Percentiles rank a stretch among this genome's conserved stretches.
Evolutionary conservation across 2,329 filamentous ascomycete genomes (phyloP).

Genomic region (Xylariales sp.): DNA sequence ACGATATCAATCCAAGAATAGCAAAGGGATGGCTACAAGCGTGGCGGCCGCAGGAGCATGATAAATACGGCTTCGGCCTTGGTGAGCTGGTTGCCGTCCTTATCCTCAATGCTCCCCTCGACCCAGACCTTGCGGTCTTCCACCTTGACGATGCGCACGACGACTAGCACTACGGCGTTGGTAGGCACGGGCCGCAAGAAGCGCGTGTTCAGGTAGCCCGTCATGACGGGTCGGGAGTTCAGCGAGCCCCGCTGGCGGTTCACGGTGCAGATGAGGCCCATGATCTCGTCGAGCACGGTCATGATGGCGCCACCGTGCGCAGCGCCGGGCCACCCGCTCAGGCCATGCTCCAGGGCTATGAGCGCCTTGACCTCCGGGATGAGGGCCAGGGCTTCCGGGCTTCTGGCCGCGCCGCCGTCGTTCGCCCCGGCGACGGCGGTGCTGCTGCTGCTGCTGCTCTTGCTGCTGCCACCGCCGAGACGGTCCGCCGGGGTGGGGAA

Average conservation of each 20-base stretch:
- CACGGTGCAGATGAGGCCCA: constrained; percentile 27
- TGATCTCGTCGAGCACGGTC: constrained; percentile 43
- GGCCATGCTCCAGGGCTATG: constrained; percentile 31
- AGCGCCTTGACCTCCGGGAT: constrained; percentile 1
- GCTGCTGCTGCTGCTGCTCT: too few relatives aligned
- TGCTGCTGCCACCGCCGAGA: too few relatives aligned
- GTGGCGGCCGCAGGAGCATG: too few relatives aligned
- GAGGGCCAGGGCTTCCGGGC: not conserved
- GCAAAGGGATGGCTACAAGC: too few relatives aligned
- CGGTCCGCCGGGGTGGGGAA: not conserved
- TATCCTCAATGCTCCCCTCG: constrained; percentile 3
- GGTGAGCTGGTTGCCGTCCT: not conserved
- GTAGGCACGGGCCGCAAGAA: constrained; percentile 1
- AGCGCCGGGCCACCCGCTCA: constrained; percentile 41
- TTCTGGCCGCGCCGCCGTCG: too few relatives aligned
- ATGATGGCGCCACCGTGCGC: constrained; percentile 44
- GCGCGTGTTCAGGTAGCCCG: constrained; percentile 3
- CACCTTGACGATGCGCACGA: not conserved
- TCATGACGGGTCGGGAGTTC: constrained; percentile 15
- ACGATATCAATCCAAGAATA: too few relatives aligned
- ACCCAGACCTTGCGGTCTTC: constrained; percentile 5
- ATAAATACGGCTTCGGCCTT: constrained; percentile 5
- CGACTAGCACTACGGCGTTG: constrained; percentile 1
- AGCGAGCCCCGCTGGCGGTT: constrained; percentile 24
- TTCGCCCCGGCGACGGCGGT: too few relatives aligned